phyloP scores from a whole-genome alignment of 768 basidiomycete genomes.

The Sutorius australiensis region DNA sequence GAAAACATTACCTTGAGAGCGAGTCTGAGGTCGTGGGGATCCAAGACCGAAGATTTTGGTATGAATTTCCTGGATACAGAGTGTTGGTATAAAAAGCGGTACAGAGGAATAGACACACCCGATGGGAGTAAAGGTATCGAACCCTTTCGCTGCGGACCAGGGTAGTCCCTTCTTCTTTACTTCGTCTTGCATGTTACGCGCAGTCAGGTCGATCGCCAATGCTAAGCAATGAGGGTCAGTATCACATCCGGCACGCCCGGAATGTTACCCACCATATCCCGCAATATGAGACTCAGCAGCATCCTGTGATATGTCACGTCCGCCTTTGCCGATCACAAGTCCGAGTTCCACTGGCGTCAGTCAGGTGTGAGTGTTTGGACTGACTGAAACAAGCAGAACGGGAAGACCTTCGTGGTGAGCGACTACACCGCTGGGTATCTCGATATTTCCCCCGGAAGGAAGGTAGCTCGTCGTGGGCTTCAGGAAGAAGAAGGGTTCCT shows the following conservation, averaged over 20 bases:
- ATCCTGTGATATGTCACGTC: conserved; percentile 73
- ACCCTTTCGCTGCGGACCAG: conserved; percentile 96
- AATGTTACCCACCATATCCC: conserved; percentile 70
- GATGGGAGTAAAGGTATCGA: conserved; percentile 93
- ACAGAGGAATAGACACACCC: conserved; percentile 45
- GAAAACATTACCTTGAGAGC: conserved; percentile 58
- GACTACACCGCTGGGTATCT: conserved; percentile 79
- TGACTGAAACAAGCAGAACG: background rate
- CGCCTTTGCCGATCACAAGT: conserved; percentile 87
- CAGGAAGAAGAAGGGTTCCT: conserved; percentile 97
- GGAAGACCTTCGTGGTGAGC: conserved; percentile 86
- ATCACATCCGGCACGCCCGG: background rate
- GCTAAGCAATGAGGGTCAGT: conserved; percentile 42
- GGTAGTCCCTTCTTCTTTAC: conserved; percentile 94
- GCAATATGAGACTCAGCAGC: conserved; percentile 78
- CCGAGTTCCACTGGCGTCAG: conserved; percentile 79
- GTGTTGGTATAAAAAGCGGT: background rate
- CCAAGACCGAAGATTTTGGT: conserved; percentile 60
- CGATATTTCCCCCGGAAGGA: conserved; percentile 68
- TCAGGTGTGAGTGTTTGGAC: background rate
- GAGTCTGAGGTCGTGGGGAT: conserved; percentile 74
- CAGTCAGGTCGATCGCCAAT: conserved; percentile 94
- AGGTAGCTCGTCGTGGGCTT: conserved; percentile 95
- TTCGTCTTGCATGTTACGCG: conserved; percentile 88
- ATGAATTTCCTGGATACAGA: conserved; percentile 62